Conservation (phyloP, 2,329 filamentous ascomycete species). For the Pestalotiopsis sp. region DNA sequence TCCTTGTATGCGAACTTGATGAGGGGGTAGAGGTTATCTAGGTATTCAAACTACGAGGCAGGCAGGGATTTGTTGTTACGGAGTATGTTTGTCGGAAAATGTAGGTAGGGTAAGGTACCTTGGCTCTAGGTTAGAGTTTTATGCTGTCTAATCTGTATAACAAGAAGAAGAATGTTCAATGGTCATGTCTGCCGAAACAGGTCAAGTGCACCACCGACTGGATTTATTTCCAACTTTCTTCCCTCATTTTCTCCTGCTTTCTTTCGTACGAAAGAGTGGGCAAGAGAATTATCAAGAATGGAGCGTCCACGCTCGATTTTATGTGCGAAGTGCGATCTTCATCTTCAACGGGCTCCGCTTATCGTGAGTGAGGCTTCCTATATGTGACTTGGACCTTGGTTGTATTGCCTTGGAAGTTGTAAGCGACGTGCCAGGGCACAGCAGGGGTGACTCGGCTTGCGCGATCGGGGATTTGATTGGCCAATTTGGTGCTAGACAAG, state of each 20-base stretch:
- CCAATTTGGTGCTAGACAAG: background rate
- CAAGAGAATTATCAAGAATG: too few relatives aligned
- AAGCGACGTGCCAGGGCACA: background rate
- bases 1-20: background rate
- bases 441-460: background rate
- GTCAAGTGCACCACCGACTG: too few relatives aligned
- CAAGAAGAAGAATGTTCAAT: too few relatives aligned
- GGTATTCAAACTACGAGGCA: too few relatives aligned
- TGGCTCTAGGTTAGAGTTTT: too few relatives aligned
- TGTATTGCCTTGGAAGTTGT: background rate
- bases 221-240: too few relatives aligned
- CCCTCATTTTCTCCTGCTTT: too few relatives aligned
- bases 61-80: background rate
- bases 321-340: background rate
- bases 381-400: background rate
- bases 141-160: too few relatives aligned
- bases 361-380: background rate
- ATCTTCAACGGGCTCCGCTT: background rate
- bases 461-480: background rate
- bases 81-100: background rate
- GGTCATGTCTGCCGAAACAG: too few relatives aligned
- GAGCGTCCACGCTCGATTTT: too few relatives aligned
- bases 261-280: too few relatives aligned
- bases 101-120: background rate
- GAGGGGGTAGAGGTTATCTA: too few relatives aligned